Percentiles rank a stretch among this genome's conserved stretches.
Conservation (phyloP, 768 basidiomycete genomes). For the Sutorius australiensis region DNA sequence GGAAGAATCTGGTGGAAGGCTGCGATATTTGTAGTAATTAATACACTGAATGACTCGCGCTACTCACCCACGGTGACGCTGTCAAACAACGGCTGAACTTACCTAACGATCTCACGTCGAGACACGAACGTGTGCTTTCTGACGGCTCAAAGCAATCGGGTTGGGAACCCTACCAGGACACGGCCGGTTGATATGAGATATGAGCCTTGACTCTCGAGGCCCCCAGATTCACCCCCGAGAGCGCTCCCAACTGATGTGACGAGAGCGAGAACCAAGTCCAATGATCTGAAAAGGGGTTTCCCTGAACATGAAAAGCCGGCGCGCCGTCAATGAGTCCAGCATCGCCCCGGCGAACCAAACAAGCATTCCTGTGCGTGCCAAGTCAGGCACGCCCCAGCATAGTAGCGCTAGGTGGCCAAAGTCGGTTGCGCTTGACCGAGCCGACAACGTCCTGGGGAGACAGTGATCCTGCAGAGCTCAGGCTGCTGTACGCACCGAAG, state of each 20-base stretch:
- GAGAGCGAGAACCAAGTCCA: not conserved
- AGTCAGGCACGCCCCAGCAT: not conserved
- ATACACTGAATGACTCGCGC: not conserved
- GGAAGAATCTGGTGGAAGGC: not conserved
- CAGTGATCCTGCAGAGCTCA: not conserved
- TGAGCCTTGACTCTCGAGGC: not conserved
- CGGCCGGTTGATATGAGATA: too few species aligned
- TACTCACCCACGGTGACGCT: not conserved
- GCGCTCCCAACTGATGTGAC: not conserved
- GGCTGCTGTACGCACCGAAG: not conserved
- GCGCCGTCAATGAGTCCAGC: not conserved
- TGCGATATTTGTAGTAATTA: too few species aligned
- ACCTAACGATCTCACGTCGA: not conserved
- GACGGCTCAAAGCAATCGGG: not conserved
- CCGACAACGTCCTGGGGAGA: not conserved
- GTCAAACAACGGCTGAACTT: not conserved
- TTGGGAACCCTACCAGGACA: not conserved
- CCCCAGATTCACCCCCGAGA: not conserved
- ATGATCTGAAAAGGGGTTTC: not conserved
- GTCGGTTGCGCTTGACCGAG: not conserved
- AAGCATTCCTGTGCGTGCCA: not conserved
- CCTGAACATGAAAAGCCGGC: not conserved
- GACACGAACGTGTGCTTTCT: not conserved
- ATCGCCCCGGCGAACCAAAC: not conserved
- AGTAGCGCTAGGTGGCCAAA: not conserved